Evolutionary conservation across 1,284 basidiomycete species (phyloP).

Genomic region (Puccinia horiana): DNA sequence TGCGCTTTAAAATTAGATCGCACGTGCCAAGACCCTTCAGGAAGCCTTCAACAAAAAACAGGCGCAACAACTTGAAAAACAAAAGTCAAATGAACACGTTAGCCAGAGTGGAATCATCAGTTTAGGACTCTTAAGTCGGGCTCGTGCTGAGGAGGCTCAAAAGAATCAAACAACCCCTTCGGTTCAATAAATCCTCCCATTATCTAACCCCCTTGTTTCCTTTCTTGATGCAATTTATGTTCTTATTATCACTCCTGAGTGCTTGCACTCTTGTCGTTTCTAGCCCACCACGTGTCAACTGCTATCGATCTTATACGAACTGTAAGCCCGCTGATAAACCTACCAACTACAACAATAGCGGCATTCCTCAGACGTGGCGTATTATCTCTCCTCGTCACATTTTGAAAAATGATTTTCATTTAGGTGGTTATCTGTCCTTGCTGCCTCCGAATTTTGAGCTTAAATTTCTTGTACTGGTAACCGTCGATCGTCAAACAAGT

Average conservation of each 20-base stretch:
- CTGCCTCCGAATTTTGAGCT: no score
- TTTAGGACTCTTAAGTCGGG: constrained; percentile 28
- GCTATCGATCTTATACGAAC: no score
- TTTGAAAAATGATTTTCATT: no score
- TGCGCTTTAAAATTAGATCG: constrained; percentile 63
- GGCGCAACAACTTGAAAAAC: constrained; percentile 55
- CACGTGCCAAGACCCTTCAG: constrained; percentile 72
- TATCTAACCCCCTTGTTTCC: background rate
- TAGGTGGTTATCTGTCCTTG: no score
- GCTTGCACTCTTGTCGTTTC: background rate
- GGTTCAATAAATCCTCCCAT: background rate
- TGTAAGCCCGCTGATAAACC: no score
- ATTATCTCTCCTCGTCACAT: no score
- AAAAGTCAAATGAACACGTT: constrained; percentile 33
- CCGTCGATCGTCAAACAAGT: no score
- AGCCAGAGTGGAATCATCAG: constrained; percentile 34
- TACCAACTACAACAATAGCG: no score
- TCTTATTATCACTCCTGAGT: background rate
- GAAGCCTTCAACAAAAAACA: constrained; percentile 72
- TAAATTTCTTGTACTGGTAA: no score
- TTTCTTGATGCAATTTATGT: constrained; percentile 1
- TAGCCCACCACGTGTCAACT: background rate
- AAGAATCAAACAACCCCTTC: constrained; percentile 9
- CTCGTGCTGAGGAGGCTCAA: constrained; percentile 27
- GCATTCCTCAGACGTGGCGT: no score